Conservation (phyloP, 2,329 filamentous ascomycete genomes). For the Xylariales sp. region DNA sequence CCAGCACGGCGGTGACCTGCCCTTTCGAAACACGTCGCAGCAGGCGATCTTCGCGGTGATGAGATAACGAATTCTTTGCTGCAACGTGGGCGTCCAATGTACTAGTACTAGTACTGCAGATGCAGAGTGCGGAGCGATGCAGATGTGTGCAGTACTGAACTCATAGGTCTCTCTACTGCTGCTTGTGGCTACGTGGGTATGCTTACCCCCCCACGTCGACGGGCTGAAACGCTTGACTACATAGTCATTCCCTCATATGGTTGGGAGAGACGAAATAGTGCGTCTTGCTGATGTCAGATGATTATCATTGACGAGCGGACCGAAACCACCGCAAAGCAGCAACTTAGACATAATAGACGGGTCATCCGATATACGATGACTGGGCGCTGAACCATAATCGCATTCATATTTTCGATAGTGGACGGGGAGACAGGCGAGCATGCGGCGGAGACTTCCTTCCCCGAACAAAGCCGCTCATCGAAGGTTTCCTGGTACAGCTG, state of each 20-base stretch:
- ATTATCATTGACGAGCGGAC: slow-evolving; percentile 22
- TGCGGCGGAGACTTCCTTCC: background rate
- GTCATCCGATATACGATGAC: background rate
- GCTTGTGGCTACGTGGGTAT: background rate
- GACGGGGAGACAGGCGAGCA: background rate
- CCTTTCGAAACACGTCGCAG: slow-evolving; percentile 29
- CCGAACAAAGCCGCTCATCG: slow-evolving; percentile 2
- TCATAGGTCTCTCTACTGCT: slow-evolving; percentile 10
- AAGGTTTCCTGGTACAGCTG: slow-evolving; percentile 13
- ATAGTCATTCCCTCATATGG: slow-evolving; percentile 34
- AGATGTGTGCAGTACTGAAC: slow-evolving; percentile 19
- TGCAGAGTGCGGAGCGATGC: slow-evolving; percentile 35
- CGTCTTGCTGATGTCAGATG: slow-evolving; percentile 39
- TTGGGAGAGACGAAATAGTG: slow-evolving; percentile 27
- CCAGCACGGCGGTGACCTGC: slow-evolving; percentile 14
- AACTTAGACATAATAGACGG: slow-evolving; percentile 15
- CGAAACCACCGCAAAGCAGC: background rate
- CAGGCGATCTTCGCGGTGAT: slow-evolving; percentile 26
- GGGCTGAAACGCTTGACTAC: slow-evolving; percentile 26
- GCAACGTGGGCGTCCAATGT: slow-evolving; percentile 16
- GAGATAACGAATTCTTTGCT: slow-evolving; percentile 15
- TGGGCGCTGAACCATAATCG: background rate
- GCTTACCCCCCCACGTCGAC: slow-evolving; percentile 25
- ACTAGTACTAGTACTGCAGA: slow-evolving; percentile 4
- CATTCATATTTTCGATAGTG: background rate